A percentile compares a stretch with the other conserved stretches of the same genome.
phyloP scores from a whole-genome alignment of 208 protist species.

The Naegleria lovaniensis region DNA sequence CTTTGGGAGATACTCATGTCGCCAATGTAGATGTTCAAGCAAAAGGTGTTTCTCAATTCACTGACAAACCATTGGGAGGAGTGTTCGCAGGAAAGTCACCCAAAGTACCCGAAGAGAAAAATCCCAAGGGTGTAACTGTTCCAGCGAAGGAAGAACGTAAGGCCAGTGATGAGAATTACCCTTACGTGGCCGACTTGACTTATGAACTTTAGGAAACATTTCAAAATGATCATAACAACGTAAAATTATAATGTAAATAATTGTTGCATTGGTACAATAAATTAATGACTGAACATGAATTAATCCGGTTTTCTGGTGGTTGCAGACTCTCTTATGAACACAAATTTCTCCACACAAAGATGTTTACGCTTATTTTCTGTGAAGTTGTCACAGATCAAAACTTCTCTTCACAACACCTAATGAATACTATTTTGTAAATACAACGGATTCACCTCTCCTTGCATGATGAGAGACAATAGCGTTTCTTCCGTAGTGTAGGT shows the following conservation, averaged over 20 bases:
- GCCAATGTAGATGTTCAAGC: not conserved
- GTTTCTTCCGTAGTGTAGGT: conserved; percentile 31
- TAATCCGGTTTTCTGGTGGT: too few relatives aligned
- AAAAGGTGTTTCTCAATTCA: not conserved
- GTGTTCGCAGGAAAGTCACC: not conserved
- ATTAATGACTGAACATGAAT: too few relatives aligned
- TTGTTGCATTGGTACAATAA: too few relatives aligned
- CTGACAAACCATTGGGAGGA: too few relatives aligned
- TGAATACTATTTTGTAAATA: conserved; percentile 22
- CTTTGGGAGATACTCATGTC: not conserved
- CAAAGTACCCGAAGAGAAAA: not conserved
- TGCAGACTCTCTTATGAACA: too few relatives aligned
- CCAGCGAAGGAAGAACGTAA: not conserved
- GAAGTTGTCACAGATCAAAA: too few relatives aligned
- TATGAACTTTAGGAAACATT: not conserved
- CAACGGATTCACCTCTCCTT: conserved; percentile 26
- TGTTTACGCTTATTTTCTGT: too few relatives aligned
- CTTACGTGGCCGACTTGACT: not conserved
- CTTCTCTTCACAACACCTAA: too few relatives aligned
- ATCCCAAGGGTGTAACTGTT: not conserved
- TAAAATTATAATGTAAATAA: too few relatives aligned
- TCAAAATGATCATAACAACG: too few relatives aligned
- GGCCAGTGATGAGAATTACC: not conserved
- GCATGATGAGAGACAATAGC: not conserved
- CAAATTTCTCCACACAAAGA: too few relatives aligned